phyloP scores from a whole-genome alignment of 176 grass and related monocot species.

The Oryza nivara region DNA sequence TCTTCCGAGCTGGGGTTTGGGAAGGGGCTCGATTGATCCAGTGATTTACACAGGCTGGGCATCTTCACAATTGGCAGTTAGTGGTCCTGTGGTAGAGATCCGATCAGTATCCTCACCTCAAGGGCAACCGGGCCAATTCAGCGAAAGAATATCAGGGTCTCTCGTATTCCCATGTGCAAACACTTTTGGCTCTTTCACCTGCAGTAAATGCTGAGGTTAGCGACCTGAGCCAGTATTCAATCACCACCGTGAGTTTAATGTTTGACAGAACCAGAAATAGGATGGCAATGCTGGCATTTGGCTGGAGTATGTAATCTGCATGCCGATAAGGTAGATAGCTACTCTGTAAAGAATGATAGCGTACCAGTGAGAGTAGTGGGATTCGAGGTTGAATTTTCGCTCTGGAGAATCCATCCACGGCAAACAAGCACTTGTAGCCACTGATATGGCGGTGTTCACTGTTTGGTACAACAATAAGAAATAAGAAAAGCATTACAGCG shows the following conservation, averaged over 20 bases:
- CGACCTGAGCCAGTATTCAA: neutral
- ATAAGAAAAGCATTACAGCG: conserved; percentile 3
- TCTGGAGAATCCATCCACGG: conserved; percentile 75
- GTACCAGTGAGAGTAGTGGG: conserved; percentile 71
- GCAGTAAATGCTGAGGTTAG: conserved; percentile 22
- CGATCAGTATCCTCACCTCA: conserved; percentile 37
- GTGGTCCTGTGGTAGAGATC: conserved; percentile 44
- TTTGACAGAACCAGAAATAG: conserved; percentile 2
- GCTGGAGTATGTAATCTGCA: neutral
- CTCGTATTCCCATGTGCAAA: conserved; percentile 75
- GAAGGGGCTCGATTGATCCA: neutral
- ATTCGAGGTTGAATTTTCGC: conserved; percentile 49
- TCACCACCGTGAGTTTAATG: conserved; percentile 3
- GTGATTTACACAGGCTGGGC: conserved; percentile 13
- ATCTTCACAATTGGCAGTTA: conserved; percentile 29
- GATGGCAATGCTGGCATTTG: neutral
- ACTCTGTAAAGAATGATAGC: neutral
- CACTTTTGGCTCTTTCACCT: conserved; percentile 91
- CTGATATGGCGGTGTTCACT: conserved; percentile 68
- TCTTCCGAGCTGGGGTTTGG: neutral
- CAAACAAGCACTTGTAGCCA: conserved; percentile 80
- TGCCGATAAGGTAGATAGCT: neutral
- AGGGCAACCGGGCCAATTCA: conserved; percentile 70
- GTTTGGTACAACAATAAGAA: conserved; percentile 36
- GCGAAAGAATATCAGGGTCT: conserved; percentile 52